Evolutionary conservation across 495 filamentous ascomycete species (phyloP).

Genomic region (Penicillium turbatum): DNA sequence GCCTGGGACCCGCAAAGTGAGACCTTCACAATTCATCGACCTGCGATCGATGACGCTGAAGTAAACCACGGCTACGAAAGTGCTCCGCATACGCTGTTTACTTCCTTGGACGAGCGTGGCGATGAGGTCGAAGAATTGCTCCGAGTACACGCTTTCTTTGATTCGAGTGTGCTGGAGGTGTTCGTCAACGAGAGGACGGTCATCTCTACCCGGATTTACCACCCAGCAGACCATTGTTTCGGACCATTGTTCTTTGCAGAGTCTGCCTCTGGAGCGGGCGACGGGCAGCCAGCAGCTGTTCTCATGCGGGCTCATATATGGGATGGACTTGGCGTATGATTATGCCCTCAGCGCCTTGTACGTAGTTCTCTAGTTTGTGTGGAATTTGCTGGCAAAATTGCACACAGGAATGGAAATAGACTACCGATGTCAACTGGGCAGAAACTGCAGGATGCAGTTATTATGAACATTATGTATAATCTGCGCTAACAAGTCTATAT

Average conservation of each 20-base stretch:
- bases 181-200: conserved; percentile 39
- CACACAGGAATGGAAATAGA: too few relatives aligned
- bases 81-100: conserved; percentile 39
- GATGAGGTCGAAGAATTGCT: conserved; percentile 31
- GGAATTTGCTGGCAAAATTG: too few relatives aligned
- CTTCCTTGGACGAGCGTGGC: conserved; percentile 13
- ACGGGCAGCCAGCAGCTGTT: conserved; percentile 5
- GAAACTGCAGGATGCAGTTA: neutral
- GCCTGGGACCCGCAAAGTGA: conserved; percentile 28
- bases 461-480: conserved; percentile 3
- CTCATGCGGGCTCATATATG: conserved; percentile 27
- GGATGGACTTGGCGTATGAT: conserved; percentile 28
- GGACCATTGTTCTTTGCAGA: conserved; percentile 30
- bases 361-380: too few relatives aligned
- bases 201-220: conserved; percentile 36
- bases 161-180: conserved; percentile 37
- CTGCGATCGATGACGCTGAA: conserved; percentile 11
- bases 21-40: conserved; percentile 34
- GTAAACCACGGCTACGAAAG: conserved; percentile 33
- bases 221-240: conserved; percentile 11
- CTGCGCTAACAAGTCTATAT: neutral
- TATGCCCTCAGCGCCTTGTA: too few relatives aligned
- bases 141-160: conserved; percentile 34
- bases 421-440: too few relatives aligned
- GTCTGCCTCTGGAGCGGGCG: neutral